Base-by-base conservation (phyloP, 2,329 filamentous ascomycete genomes). In the Ophioceras dolichostomum region DNA sequence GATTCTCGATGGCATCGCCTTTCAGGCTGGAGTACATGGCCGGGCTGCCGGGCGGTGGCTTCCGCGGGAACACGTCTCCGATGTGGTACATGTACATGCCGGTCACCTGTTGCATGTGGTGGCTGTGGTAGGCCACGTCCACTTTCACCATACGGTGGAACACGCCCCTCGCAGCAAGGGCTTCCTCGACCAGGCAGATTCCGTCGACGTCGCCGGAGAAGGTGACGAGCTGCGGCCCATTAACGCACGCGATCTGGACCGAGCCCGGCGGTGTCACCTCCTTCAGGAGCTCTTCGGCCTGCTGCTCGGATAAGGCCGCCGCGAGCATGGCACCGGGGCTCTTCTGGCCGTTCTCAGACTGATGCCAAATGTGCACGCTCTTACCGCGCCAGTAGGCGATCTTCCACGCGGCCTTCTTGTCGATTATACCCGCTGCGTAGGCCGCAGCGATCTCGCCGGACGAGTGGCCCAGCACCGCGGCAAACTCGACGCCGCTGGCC, bases 261-360 rank as follows among this genome's bases (percentile, higher is more conserved):
- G 47, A 44, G 2, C 52, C 54, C 4, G 47, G 52, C 0, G 41
- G 38, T 0, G 35, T 31, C 22, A 26, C 8, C 0, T 48, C 27
- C 0, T 42, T 37, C 5, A 48, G 43, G 0, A 52, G 35, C 1
- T 44, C 47, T 1, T 51, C 41, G 0, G 57, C 61, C 18, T 67
- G 59, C 3, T 60, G 54, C 6, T 49, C 42, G 0, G 54, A 52
- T 0, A 60, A 53, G 0, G 61, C 61, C 0, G 61, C 63, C 0
- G 67, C 67, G 29, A 71, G 46, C 70, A 74, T 73, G 2, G 53
- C 57, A 1, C 67, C 67, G 2, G 8, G 7, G 7, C 22, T 7
- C 22, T 12, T 12, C 22, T 26, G 7, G 22, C 22, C 22, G 12
- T 12, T 12, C 22, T 26, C 22, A 12, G 22, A 26, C 22, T 26